Evolutionary conservation across 352 stramenopile genomes (phyloP).

Genomic region (Phytophthora tentaculata): DNA sequence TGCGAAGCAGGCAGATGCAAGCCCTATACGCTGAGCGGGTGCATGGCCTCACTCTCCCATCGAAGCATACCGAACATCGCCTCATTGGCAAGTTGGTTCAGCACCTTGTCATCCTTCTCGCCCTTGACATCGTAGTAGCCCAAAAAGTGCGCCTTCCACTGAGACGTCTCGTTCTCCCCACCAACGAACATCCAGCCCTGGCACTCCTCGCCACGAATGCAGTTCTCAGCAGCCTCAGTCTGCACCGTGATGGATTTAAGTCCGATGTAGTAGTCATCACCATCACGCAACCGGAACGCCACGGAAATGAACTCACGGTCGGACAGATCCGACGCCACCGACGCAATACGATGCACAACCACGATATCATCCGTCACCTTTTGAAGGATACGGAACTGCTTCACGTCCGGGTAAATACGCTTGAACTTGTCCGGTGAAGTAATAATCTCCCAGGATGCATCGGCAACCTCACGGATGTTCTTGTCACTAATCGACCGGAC

Average conservation of each 20-base stretch:
- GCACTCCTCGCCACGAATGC: slow-evolving; percentile 81
- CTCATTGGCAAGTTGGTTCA: slow-evolving; percentile 85
- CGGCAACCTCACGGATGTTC: slow-evolving; percentile 74
- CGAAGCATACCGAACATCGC: slow-evolving; percentile 87
- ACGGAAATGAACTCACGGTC: slow-evolving; percentile 85
- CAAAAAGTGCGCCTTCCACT: slow-evolving; percentile 82
- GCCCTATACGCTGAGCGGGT: slow-evolving; percentile 73
- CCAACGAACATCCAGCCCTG: slow-evolving; percentile 88
- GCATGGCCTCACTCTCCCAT: slow-evolving; percentile 88
- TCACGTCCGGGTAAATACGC: slow-evolving; percentile 85
- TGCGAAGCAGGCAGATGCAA: slow-evolving; percentile 1
- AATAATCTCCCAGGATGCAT: slow-evolving; percentile 86
- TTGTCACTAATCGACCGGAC: slow-evolving; percentile 65
- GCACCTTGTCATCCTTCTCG: slow-evolving; percentile 84
- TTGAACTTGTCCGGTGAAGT: slow-evolving; percentile 85
- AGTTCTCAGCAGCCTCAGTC: slow-evolving; percentile 77
- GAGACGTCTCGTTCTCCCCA: slow-evolving; percentile 62
- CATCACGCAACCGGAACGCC: slow-evolving; percentile 74
- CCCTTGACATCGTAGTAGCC: slow-evolving; percentile 87
- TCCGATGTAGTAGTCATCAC: slow-evolving; percentile 81
- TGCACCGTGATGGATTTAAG: slow-evolving; percentile 79
- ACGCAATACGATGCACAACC: slow-evolving; percentile 78
- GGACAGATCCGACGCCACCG: slow-evolving; percentile 72
- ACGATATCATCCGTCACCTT: slow-evolving; percentile 88
- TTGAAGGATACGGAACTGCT: slow-evolving; percentile 84